Conservation (phyloP, 805 yeast genomes). For the Clavispora carvajalis region DNA sequence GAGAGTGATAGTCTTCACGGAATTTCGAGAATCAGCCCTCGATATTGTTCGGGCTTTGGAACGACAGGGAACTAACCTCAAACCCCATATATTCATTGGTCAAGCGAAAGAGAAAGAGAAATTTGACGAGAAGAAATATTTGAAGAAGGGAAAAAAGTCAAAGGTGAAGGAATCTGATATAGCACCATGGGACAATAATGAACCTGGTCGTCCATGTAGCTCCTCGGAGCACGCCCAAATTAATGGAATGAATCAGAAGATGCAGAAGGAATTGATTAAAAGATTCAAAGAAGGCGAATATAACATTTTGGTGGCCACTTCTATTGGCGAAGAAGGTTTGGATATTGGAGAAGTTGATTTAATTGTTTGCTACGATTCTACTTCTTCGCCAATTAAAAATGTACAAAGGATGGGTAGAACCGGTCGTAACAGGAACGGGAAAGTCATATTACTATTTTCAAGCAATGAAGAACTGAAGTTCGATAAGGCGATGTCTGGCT, state of each 20-base stretch:
- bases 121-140: slow-evolving; percentile 53
- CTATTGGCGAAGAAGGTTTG: slow-evolving; percentile 97
- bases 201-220: slow-evolving; percentile 39
- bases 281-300: slow-evolving; percentile 67
- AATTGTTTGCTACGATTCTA: slow-evolving; percentile 88
- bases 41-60: slow-evolving; percentile 74
- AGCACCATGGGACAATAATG: slow-evolving; percentile 13
- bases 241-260: slow-evolving; percentile 86
- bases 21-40: slow-evolving; percentile 82
- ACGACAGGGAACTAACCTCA: slow-evolving; percentile 22
- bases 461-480: slow-evolving; percentile 74
- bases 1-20: slow-evolving; percentile 82
- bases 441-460: slow-evolving; percentile 68
- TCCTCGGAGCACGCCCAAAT: slow-evolving; percentile 73
- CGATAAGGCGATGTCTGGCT: slow-evolving; percentile 79
- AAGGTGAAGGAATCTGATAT: slow-evolving; percentile 4
- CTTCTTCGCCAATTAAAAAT: slow-evolving; percentile 87
- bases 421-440: slow-evolving; percentile 91
- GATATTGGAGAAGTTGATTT: slow-evolving; percentile 98
- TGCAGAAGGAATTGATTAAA: slow-evolving; percentile 73
- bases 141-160: slow-evolving; percentile 34
- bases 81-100: slow-evolving; percentile 88
- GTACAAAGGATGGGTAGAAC: slow-evolving; percentile 98
- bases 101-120: slow-evolving; percentile 74
- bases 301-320: slow-evolving; percentile 88